Conservation (phyloP, 2,329 filamentous ascomycete genomes). For the Ascochyta viciae-villosae region DNA sequence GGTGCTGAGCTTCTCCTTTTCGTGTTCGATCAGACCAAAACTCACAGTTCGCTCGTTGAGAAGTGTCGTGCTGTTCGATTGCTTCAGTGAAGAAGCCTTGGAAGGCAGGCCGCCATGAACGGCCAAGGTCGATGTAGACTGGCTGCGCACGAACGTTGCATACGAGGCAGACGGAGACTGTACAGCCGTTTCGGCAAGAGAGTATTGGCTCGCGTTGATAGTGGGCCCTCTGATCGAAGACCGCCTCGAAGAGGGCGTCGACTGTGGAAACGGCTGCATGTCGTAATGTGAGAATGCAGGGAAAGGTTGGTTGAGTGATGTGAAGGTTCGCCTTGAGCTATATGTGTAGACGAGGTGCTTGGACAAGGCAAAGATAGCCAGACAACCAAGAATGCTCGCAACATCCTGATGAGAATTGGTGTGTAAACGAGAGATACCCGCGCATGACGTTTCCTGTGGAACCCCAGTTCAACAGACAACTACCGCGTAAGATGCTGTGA, state of each 20-base stretch:
- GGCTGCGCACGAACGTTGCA: slow-evolving; percentile 4
- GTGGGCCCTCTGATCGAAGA: slow-evolving; percentile 9
- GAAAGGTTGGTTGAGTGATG: background rate
- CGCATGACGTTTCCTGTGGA: slow-evolving; percentile 15
- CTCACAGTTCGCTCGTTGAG: background rate
- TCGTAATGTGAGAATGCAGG: background rate
- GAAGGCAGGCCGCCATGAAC: slow-evolving; percentile 6
- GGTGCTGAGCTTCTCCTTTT: background rate
- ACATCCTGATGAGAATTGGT: slow-evolving; percentile 4
- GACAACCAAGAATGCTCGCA: slow-evolving; percentile 19
- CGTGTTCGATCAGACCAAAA: background rate
- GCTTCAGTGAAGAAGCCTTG: slow-evolving; percentile 7
- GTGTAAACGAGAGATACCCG: background rate
- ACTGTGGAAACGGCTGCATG: slow-evolving; percentile 13
- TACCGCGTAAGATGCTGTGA: slow-evolving; percentile 7
- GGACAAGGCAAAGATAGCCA: slow-evolving; percentile 4
- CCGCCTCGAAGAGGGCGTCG: slow-evolving; percentile 17
- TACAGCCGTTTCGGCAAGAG: slow-evolving; percentile 14
- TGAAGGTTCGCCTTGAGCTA: slow-evolving; percentile 4
- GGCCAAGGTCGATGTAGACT: slow-evolving; percentile 6
- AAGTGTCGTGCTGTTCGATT: background rate
- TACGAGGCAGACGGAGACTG: slow-evolving; percentile 9
- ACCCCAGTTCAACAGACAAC: slow-evolving; percentile 1
- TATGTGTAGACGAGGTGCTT: slow-evolving; percentile 5
- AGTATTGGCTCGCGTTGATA: slow-evolving; percentile 10